Evolutionary conservation across 352 stramenopile genomes (phyloP), one percentile per base, ranked within the genome.

Genomic region (Thraustochytrium sp.): DNA sequence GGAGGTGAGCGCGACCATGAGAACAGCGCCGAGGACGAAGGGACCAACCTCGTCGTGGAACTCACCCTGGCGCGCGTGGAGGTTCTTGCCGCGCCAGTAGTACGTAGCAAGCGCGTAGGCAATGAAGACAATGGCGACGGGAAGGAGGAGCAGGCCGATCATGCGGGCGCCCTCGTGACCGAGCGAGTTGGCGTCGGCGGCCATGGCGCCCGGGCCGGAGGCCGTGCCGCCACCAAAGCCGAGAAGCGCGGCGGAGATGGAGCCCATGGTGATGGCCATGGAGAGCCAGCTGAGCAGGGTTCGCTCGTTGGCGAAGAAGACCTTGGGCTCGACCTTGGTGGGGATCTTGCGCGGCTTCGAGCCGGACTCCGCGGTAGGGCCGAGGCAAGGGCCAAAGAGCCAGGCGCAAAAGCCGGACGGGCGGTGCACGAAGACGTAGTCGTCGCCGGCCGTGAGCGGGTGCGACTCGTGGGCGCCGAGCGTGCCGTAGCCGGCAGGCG

Each of bases 261-360:
- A 89, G 61, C 88, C 90, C 16, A 96, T 72, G 8, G 90, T 90
- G n/a, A 94, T 89, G 42, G 86, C 90, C 55, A 91, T 90, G 86
- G 94, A 89, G 11, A 96, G 82, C 91, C 91, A 96, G 75, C 88
- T 87, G 44, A 93, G 73, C 61, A 93, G 94, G 2, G 91, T 95
- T 48, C 92, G 87, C 86, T 94, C 91, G 83, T 94, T 94, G 34
- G 91, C 91, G 85, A 95, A 93, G 85, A 94, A 94, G 11, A 94
- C 83, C 80, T 95, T 95, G 5, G 92, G 92, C 86, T 95, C 91
- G 61, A 95, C 89, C 85, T 93, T 92, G 31, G 94, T 89, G 3
- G 87, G 89, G 29, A 90, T 92, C 8, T 90, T 89, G 89, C 29
- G 89, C 87, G 26, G 91, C 63, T 37, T 89, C 65, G 34, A 85